Evolutionary conservation across 306 rosid genomes (phyloP), one percentile per base, ranked within the genome.

Genomic region (Amphicarpaea edgeworthii): DNA sequence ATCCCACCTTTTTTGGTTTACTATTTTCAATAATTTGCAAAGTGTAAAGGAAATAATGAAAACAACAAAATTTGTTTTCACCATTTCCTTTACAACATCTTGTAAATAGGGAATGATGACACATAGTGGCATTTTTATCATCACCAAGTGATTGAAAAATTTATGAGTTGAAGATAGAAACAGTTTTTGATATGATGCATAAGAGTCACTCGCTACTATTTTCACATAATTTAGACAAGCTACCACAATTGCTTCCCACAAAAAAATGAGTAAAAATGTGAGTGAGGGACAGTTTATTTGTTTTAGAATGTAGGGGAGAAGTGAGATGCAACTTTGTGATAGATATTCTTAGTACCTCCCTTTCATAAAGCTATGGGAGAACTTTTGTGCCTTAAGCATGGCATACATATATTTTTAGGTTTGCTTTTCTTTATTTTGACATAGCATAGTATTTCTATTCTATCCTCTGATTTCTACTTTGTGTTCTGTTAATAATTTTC

Each of bases 261-360:
- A n/a, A 38, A 74, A 76, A 53, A 5, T 53, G 53, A 76, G 68
- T 58, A 7, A 58, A 68, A 30, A 45, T 34, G 76, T 43, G 49
- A 63, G 20, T 30, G 32, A 1, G 4, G 20, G 40, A 37, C 17
- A 10, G 53, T 47, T 50, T 61, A 38, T 78, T 26, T 34, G 43
- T 37, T 60, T 40, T 14, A 40, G 66, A 49, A 14, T 68, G 26
- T 17, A 8, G 17, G 59, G 62, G 45, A 37, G 37, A 47, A 49
- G n/a, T 24, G 34, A 38, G 38, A 38, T 77, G 45, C 43, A 47
- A 9, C n/a, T 69, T n/a, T 59, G 50, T 8, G 38, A 15, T 28
- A 28, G 34, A 42, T 63, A 41, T 67, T 67, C 24, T 4, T 28
- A 55, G 11, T 49, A 6, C 65, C 41, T 63, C 28, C 60, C 43